Evolutionary conservation across 345 rosid species (phyloP).

Genomic region (Salix exigua): DNA sequence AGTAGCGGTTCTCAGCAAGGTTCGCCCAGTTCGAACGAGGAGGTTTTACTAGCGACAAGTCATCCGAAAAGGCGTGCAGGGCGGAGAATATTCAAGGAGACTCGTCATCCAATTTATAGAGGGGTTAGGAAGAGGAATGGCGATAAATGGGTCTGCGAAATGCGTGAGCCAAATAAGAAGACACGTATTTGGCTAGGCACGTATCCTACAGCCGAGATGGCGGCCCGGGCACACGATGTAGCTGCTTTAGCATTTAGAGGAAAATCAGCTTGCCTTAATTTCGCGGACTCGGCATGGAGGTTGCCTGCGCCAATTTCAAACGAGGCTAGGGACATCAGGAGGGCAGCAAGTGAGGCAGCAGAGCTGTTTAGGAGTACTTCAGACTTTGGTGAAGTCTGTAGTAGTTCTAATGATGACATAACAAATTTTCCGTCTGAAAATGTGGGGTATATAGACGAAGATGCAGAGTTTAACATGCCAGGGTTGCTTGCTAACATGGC

Average conservation of each 20-base stretch:
- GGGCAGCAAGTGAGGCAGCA: constrained; percentile 52
- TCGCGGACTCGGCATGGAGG: constrained; percentile 63
- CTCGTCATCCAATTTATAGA: constrained; percentile 68
- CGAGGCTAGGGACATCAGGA: constrained; percentile 39
- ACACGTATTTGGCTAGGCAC: constrained; percentile 77
- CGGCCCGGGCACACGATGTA: constrained; percentile 76
- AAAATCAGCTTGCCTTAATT: constrained; percentile 61
- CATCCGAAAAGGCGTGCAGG: constrained; percentile 26
- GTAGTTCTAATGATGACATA: background rate
- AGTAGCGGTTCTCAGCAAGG: background rate
- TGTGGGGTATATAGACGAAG: constrained; percentile 30
- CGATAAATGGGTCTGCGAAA: constrained; percentile 70
- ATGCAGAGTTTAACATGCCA: constrained; percentile 42
- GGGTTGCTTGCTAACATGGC: constrained; percentile 47
- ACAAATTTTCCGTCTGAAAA: too few relatives aligned
- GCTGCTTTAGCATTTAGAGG: constrained; percentile 65
- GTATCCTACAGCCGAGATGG: constrained; percentile 69
- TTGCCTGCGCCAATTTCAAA: constrained; percentile 48
- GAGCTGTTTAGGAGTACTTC: constrained; percentile 43
- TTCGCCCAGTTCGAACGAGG: background rate
- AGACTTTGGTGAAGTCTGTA: constrained; percentile 17
- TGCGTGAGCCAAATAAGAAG: constrained; percentile 53
- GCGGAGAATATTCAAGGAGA: constrained; percentile 55
- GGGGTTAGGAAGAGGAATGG: constrained; percentile 58
- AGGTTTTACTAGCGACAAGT: constrained; percentile 6